Percentiles rank a stretch among this genome's conserved stretches.
Evolutionary conservation across 23 red algal genomes (phyloP).

Genomic region (Pyropia haitanensis): DNA sequence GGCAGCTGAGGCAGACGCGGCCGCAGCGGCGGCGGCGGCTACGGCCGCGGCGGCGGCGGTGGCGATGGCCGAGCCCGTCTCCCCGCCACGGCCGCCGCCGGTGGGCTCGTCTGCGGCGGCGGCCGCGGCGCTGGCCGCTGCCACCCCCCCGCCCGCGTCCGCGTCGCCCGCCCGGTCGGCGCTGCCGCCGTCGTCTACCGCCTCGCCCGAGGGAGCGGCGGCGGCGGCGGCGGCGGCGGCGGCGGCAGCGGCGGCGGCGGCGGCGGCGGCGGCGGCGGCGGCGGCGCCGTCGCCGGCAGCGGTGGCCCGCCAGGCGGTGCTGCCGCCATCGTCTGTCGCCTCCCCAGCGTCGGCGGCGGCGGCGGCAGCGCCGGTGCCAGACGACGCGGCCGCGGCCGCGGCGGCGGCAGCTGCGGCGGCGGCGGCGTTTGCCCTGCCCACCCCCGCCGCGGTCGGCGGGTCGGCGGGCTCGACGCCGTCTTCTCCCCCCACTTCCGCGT

Average conservation of each 20-base stretch:
- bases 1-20: too few relatives aligned
- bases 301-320: too few relatives aligned
- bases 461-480: neutral
- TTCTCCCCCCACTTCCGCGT: neutral
- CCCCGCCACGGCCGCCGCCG: slow-evolving; percentile 3
- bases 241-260: neutral
- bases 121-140: neutral
- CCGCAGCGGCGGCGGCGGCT: neutral
- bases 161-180: neutral
- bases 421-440: neutral
- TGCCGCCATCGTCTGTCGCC: neutral
- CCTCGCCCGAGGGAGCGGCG: neutral
- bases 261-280: neutral
- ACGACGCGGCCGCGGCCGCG: too few relatives aligned
- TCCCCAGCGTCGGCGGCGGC: neutral
- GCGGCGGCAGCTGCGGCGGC: neutral
- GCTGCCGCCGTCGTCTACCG: neutral
- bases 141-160: neutral
- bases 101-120: neutral
- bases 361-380: neutral
- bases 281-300: neutral
- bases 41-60: slow-evolving; percentile 26
- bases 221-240: neutral
- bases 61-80: slow-evolving; percentile 11
- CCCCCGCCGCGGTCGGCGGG: neutral